These are phyloP conservation scores for Paramecium pentaurelia DNA, from an alignment of 73 alveolate species.

Conservation along the genomic window DNA sequence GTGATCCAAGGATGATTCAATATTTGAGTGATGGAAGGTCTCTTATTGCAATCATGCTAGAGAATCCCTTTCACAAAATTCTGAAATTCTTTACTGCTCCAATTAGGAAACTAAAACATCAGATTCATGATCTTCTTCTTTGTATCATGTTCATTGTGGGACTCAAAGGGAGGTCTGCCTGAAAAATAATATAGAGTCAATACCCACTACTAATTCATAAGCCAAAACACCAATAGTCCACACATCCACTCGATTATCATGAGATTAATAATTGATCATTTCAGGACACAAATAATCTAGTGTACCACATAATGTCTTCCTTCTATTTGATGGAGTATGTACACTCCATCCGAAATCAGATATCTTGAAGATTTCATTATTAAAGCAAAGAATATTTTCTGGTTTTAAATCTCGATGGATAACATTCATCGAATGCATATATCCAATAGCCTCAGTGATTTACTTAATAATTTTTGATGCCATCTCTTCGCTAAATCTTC, in stretches of 20 bases:
- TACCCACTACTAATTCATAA: conserved; percentile 62
- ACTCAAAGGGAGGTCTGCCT: conserved; percentile 38
- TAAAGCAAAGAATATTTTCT: conserved; percentile 71
- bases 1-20: conserved; percentile 4
- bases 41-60: conserved; percentile 20
- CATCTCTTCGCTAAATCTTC: conserved; percentile 70
- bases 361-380: conserved; percentile 55
- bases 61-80: background rate
- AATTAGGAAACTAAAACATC: background rate
- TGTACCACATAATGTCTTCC: conserved; percentile 59
- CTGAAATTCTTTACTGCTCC: background rate
- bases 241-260: conserved; percentile 83
- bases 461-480: conserved; percentile 69
- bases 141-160: background rate
- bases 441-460: conserved; percentile 72
- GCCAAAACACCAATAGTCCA: conserved; percentile 90
- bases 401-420: conserved; percentile 85
- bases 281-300: conserved; percentile 93
- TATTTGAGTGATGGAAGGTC: background rate
- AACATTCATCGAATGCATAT: conserved; percentile 72
- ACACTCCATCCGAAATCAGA: conserved; percentile 77
- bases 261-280: conserved; percentile 73
- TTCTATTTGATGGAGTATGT: conserved; percentile 61
- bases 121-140: background rate
- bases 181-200: background rate